These are phyloP conservation scores for Turritis glabra DNA, from an alignment of 345 rosid genomes.

Conservation along the genomic window DNA sequence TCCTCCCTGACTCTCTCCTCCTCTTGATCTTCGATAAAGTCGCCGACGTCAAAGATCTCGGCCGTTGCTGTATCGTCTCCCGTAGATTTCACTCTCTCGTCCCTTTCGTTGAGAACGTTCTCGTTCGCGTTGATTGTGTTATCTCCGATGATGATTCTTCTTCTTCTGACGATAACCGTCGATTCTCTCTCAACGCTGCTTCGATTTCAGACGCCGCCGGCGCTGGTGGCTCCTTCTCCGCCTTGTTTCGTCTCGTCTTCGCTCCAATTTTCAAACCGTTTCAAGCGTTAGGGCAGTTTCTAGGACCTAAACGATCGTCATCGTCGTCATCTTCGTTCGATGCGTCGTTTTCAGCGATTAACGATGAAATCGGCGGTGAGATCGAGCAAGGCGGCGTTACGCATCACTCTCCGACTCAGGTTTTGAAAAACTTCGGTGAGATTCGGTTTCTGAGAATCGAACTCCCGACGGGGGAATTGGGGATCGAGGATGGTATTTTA, in stretches of 20 bases:
- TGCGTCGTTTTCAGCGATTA: constrained; percentile 40
- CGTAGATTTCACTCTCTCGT: constrained; percentile 76
- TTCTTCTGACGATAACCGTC: constrained; percentile 47
- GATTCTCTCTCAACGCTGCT: constrained; percentile 24
- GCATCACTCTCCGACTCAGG: constrained; percentile 95
- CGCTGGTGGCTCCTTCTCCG: constrained; percentile 43
- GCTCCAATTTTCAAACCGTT: constrained; percentile 74
- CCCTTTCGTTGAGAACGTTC: constrained; percentile 80
- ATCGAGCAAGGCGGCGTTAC: constrained; percentile 73
- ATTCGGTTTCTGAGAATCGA: constrained; percentile 81
- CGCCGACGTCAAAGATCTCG: constrained; percentile 91
- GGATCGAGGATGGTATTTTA: constrained; percentile 75
- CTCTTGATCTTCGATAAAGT: constrained; percentile 76
- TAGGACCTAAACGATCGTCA: constrained; percentile 52
- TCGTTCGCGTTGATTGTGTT: constrained; percentile 92
- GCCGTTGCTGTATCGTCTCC: constrained; percentile 88
- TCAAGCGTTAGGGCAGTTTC: constrained; percentile 63
- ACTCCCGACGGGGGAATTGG: constrained; percentile 86
- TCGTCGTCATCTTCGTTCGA: background rate
- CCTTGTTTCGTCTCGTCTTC: constrained; percentile 54
- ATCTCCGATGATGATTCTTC: constrained; percentile 73
- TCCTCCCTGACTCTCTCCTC: constrained; percentile 75
- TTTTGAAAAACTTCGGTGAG: constrained; percentile 76
- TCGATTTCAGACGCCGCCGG: constrained; percentile 39
- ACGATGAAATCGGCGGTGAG: constrained; percentile 50